Evolutionary conservation across 768 basidiomycete genomes (phyloP), one percentile per base, ranked within the genome.

Genomic region (Leccinum rimulosum): DNA sequence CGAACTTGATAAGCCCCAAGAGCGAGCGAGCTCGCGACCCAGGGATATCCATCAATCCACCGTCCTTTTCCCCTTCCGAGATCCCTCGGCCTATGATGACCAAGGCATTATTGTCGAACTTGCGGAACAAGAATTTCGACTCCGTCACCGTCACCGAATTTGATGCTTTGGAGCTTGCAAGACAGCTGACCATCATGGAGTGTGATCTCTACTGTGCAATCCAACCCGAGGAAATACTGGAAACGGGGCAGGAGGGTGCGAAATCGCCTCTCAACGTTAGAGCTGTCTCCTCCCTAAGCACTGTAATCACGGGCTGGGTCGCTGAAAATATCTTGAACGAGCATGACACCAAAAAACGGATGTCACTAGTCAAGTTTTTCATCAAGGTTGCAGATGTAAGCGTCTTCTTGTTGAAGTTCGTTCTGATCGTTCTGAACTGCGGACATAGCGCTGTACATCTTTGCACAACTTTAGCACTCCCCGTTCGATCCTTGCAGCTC

Each of bases 101-200:
- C 56, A 94, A 92, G 75, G 78, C 83, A 0, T 77, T 96, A 19
- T 79, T 94, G 35, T 76, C 83, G 6, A 74, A 84, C 14, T 76
- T 97, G 48, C 81, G 90, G 56, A 83, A 80, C 69, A 86, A 80
- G 70, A 83, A 84, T 62, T 91, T 85, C 58, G 67, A 75, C 9
- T 73, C 79, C 2, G 84, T 95, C 52, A 73, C 79, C 19, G 79
- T 96, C 7, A 91, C 87, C n/a, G 97, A 99, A 67, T 95, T 99
- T 66, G 95, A 98, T 68, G 78, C 90, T 33, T 75, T 95, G 63
- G 97, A 99, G 73, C 80, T 98, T 48, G 94, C 94, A 8, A 82
- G 97, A 52, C 97, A 99, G 74, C 71, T 98, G 65, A 97, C 96
- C 17, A 83, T 95, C 64, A 91, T 95, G 88, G 97, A 99, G 72